Conservation (phyloP, 148 eudicot genomes). For the Amaranthus palmeri region DNA sequence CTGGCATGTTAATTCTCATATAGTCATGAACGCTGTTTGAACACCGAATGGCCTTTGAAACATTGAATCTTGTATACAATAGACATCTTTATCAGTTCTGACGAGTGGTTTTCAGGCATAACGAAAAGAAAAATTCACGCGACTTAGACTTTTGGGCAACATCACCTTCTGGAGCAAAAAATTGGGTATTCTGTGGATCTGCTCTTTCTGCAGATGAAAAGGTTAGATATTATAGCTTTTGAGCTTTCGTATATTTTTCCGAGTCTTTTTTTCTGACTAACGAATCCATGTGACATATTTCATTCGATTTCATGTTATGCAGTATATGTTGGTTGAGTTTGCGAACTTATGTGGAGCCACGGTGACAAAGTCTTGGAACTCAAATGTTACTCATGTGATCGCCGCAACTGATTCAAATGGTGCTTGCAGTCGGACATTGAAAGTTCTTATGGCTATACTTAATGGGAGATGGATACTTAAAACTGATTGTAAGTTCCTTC, state of each 20-base stretch:
- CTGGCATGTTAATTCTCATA: neutral
- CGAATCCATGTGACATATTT: neutral
- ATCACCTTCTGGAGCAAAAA: too few species aligned
- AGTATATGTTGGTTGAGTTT: slow-evolving; percentile 53
- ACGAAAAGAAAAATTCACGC: slow-evolving; percentile 27
- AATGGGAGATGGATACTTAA: slow-evolving; percentile 79
- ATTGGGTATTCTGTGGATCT: too few species aligned
- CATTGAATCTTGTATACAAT: neutral
- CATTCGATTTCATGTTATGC: slow-evolving; percentile 14
- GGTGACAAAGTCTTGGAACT: slow-evolving; percentile 57
- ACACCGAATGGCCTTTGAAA: neutral
- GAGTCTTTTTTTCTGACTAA: neutral
- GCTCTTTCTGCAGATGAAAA: too few species aligned
- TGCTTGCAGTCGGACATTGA: slow-evolving; percentile 71
- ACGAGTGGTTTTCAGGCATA: slow-evolving; percentile 12
- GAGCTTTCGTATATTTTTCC: neutral
- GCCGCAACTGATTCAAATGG: slow-evolving; percentile 88
- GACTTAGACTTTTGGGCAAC: slow-evolving; percentile 38
- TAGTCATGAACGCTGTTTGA: neutral
- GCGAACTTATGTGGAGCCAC: slow-evolving; percentile 68
- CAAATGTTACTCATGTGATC: slow-evolving; percentile 84
- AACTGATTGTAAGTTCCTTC: slow-evolving; percentile 58
- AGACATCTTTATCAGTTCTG: neutral
- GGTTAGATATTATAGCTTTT: too few species aligned
- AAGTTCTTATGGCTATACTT: slow-evolving; percentile 90